phyloP scores from a whole-genome alignment of 306 rosid species.

The Vicia faba region DNA sequence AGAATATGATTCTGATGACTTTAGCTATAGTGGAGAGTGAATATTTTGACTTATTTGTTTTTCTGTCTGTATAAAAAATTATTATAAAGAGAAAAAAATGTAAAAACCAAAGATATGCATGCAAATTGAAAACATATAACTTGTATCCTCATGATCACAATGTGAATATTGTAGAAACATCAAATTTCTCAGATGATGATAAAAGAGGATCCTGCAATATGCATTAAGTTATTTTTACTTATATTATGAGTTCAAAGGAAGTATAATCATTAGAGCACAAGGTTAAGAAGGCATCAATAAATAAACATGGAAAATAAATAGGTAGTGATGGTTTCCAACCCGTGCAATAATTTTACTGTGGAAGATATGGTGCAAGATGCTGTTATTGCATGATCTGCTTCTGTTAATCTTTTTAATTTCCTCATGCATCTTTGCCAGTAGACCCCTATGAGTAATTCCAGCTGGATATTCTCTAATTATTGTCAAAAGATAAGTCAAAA shows the following conservation, averaged over 20 bases:
- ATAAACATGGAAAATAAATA: background rate
- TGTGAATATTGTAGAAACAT: constrained; percentile 44
- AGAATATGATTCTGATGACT: constrained; percentile 34
- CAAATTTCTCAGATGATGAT: constrained; percentile 62
- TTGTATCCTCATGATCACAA: constrained; percentile 34
- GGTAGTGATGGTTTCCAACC: constrained; percentile 40
- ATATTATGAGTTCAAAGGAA: too few relatives aligned
- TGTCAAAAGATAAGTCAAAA: constrained; percentile 62
- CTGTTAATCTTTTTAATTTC: constrained; percentile 35
- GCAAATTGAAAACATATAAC: background rate
- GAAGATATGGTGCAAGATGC: constrained; percentile 43
- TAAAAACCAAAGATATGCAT: background rate
- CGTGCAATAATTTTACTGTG: constrained; percentile 48
- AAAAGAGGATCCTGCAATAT: constrained; percentile 60
- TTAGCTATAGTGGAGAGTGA: constrained; percentile 38
- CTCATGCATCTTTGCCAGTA: constrained; percentile 42
- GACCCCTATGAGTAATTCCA: constrained; percentile 46
- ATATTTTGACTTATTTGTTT: constrained; percentile 26
- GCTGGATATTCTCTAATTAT: constrained; percentile 14
- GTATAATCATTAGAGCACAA: background rate
- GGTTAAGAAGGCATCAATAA: background rate
- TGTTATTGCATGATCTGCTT: constrained; percentile 36
- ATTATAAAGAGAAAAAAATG: background rate
- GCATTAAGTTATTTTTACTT: background rate
- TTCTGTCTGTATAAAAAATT: constrained; percentile 9